Evolutionary conservation across 1,139 yeast genomes (phyloP).

Genomic region (Yamadazyma mexicana): DNA sequence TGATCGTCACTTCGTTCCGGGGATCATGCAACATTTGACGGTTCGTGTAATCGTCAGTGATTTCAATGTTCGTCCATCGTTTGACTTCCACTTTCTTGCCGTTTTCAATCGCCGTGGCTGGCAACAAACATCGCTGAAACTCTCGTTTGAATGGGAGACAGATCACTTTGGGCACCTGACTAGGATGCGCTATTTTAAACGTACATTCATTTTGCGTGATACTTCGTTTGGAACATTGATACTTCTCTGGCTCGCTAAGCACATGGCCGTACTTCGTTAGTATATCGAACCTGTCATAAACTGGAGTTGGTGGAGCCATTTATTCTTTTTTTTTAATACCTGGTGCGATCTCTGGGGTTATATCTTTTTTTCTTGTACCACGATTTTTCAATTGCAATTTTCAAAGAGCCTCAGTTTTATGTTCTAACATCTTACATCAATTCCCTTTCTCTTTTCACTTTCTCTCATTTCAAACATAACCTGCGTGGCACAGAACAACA

Average conservation of each 20-base stretch:
- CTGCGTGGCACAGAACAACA: slow-evolving; percentile 82
- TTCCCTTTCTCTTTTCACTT: slow-evolving; percentile 78
- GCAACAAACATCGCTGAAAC: slow-evolving; percentile 48
- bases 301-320: slow-evolving; percentile 54
- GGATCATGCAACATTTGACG: slow-evolving; percentile 24
- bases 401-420: too few relatives aligned
- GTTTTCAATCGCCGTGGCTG: slow-evolving; percentile 20
- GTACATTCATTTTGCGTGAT: slow-evolving; percentile 55
- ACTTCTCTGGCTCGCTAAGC: slow-evolving; percentile 31
- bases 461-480: slow-evolving; percentile 94
- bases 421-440: slow-evolving; percentile 77
- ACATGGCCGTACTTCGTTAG: slow-evolving; percentile 26
- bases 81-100: slow-evolving; percentile 28
- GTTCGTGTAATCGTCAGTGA: slow-evolving; percentile 42
- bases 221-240: slow-evolving; percentile 42
- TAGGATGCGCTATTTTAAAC: slow-evolving; percentile 30
- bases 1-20: slow-evolving; percentile 27
- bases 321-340: neutral
- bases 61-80: slow-evolving; percentile 44
- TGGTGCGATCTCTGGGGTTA: neutral
- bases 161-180: slow-evolving; percentile 35
- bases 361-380: too few relatives aligned
- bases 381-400: too few relatives aligned
- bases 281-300: slow-evolving; percentile 31
- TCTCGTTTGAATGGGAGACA: slow-evolving; percentile 57